Percentiles rank a stretch among this genome's conserved stretches.
phyloP scores from a whole-genome alignment of 257 asterid genomes.

The Solanum piurae region DNA sequence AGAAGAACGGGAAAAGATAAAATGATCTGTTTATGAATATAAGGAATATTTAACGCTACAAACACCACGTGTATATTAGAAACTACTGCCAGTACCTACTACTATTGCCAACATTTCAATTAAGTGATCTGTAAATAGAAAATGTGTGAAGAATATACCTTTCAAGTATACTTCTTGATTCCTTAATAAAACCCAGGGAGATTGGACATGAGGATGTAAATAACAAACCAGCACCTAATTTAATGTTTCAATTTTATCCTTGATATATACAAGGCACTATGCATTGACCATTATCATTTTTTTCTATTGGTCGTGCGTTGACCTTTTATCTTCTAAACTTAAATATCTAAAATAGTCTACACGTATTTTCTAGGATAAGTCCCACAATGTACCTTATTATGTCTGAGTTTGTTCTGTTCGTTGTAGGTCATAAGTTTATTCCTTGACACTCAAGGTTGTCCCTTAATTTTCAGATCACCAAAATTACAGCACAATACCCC shows the following conservation, averaged over 20 bases:
- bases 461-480: neutral
- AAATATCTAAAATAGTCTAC: neutral
- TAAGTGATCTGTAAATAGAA: neutral
- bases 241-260: neutral
- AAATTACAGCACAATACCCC: neutral
- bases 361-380: neutral
- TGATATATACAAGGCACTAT: no score
- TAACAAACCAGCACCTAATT: neutral
- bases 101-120: neutral
- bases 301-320: neutral
- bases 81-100: neutral
- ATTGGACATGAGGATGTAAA: neutral
- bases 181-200: neutral
- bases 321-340: neutral
- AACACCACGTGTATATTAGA: neutral
- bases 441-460: neutral
- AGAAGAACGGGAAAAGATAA: neutral
- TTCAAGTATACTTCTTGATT: neutral
- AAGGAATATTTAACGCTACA: neutral
- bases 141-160: neutral
- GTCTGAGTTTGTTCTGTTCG: neutral
- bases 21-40: neutral
- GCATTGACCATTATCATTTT: neutral
- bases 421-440: neutral
- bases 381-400: neutral